A percentile compares a stretch with the other conserved stretches of the same genome.
phyloP scores from a whole-genome alignment of 2,329 filamentous ascomycete species.

The Fusarium hainanense region DNA sequence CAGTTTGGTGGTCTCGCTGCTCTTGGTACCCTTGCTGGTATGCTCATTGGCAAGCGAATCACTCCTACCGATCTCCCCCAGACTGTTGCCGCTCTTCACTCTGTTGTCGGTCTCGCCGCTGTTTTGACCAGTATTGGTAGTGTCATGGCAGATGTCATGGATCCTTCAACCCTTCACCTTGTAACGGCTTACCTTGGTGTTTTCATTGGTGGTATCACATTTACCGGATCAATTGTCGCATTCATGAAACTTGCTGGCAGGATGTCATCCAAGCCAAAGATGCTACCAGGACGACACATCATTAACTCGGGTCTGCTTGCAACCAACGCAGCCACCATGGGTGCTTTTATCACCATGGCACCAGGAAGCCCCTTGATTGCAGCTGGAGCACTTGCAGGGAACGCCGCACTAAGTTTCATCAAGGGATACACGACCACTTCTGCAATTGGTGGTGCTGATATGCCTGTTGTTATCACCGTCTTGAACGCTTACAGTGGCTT shows the following conservation, averaged over 20 bases:
- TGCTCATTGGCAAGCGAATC: conserved; percentile 85
- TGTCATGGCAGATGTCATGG: conserved; percentile 77
- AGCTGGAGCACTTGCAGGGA: conserved; percentile 80
- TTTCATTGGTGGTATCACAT: conserved; percentile 87
- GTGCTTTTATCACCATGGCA: conserved; percentile 83
- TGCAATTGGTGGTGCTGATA: conserved; percentile 91
- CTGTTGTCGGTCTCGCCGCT: conserved; percentile 88
- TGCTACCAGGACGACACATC: conserved; percentile 78
- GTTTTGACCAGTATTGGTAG: conserved; percentile 90
- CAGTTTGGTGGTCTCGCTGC: conserved; percentile 84
- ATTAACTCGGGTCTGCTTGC: conserved; percentile 81
- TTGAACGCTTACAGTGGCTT: conserved; percentile 93
- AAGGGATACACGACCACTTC: conserved; percentile 91
- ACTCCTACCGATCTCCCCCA: conserved; percentile 90
- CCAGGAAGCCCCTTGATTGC: conserved; percentile 83
- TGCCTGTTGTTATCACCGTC: conserved; percentile 92
- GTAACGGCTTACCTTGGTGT: conserved; percentile 89
- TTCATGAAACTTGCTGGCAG: conserved; percentile 87
- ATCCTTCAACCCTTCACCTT: conserved; percentile 82
- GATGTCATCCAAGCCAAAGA: conserved; percentile 81
- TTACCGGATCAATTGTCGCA: conserved; percentile 89
- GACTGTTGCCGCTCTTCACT: conserved; percentile 89
- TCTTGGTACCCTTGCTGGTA: conserved; percentile 74
- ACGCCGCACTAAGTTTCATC: conserved; percentile 80
- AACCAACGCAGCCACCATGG: conserved; percentile 84